Evolutionary conservation across 1,284 basidiomycete species (phyloP), one percentile per base, ranked within the genome.

Genomic region (Paramarasmius palmivorus): DNA sequence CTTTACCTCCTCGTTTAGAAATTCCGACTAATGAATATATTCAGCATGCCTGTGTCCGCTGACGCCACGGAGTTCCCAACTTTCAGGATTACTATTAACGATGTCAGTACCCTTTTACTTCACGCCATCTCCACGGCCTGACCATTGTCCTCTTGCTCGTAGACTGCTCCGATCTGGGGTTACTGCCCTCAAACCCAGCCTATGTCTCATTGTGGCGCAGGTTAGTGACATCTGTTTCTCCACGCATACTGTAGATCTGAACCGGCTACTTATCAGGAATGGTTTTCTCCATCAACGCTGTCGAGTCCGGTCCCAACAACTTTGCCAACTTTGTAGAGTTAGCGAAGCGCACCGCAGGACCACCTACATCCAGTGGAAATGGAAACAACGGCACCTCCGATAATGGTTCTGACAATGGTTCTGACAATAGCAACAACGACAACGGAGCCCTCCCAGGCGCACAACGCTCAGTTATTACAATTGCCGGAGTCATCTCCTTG

Each of bases 51-150:
- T n/a, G 69, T 71, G 34, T 52, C 59, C 20, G 56, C 59, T 22
- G 62, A 67, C 60, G 61, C 65, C 45, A 72, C 70, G 42, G 54
- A 53, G 4, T 78, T 80, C 75, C 79, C 80, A 25, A 72, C 69
- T 2, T 83, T 75, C 68, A 65, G 65, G 55, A 72, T 83, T 59
- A 78, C 72, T 41, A 73, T 84, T 55, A 83, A 85, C 69, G 77
- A 81, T 64, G 76, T 78, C 55, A 25, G 74, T 71, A n/a, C n/a
- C n/a, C n/a, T n/a, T 20, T 32, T 53, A 49, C 20, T 41, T 34
- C 32, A 32, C n/a, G n/a, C n/a, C n/a, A n/a, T n/a, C n/a, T n/a
- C n/a, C n/a, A n/a, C n/a, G n/a, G 17, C 26, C 41, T 19, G 26
- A 39, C 12, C 34, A 9, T n/a, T 36, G 5, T 15, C 20, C 19